Evolutionary conservation across 257 asterid genomes (phyloP).

Genomic region (Solanum tarijense): DNA sequence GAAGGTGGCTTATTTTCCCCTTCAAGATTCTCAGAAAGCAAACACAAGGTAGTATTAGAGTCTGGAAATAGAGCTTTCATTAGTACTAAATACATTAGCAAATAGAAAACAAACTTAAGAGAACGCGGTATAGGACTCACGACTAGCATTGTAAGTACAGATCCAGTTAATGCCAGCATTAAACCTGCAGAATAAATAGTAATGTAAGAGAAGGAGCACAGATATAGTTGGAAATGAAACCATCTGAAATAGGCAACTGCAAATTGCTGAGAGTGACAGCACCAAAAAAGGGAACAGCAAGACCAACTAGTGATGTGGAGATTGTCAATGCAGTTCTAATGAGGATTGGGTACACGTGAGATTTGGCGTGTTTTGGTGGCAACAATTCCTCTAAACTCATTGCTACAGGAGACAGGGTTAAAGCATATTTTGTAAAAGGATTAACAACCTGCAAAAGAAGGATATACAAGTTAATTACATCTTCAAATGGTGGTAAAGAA

Average conservation of each 20-base stretch:
- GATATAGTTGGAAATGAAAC: background rate
- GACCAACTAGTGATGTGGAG: constrained; percentile 52
- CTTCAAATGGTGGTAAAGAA: background rate
- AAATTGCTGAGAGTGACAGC: background rate
- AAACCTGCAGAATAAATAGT: constrained; percentile 27
- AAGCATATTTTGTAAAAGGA: constrained; percentile 87
- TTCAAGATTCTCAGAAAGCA: constrained; percentile 64
- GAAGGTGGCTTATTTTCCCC: constrained; percentile 33
- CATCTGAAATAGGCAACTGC: background rate
- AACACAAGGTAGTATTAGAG: constrained; percentile 69
- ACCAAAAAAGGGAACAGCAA: constrained; percentile 65
- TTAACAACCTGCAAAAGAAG: constrained; percentile 70
- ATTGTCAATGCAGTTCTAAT: constrained; percentile 52
- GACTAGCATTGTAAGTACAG: constrained; percentile 70
- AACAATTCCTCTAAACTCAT: constrained; percentile 69
- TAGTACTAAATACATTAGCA: background rate
- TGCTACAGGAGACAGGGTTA: constrained; percentile 69
- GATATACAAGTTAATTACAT: constrained; percentile 6
- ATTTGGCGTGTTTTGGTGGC: constrained; percentile 36
- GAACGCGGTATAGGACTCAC: constrained; percentile 26
- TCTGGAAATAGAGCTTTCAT: constrained; percentile 20
- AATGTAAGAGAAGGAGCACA: background rate
- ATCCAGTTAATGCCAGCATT: constrained; percentile 65
- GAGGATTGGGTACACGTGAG: constrained; percentile 38
- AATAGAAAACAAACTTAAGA: background rate